Conservation (phyloP, 192 early-diverging fungal genomes). For the Blastocladiella britannica region DNA sequence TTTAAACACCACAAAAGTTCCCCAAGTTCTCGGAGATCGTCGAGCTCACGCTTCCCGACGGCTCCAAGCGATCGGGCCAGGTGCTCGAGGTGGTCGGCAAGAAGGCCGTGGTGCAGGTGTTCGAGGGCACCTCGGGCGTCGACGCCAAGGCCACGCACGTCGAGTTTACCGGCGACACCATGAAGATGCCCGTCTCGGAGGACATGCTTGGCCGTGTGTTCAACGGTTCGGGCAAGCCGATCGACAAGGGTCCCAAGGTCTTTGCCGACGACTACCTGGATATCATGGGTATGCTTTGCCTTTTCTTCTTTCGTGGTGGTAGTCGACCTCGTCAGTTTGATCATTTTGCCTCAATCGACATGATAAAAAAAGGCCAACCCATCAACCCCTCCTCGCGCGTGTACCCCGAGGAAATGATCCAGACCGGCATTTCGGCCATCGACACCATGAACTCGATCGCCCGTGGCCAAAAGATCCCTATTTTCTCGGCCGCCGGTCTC, state of each 20-base stretch:
- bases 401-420: slow-evolving; percentile 99
- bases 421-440: slow-evolving; percentile 96
- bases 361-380: slow-evolving; percentile 67
- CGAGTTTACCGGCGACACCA: slow-evolving; percentile 85
- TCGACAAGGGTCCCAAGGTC: slow-evolving; percentile 97
- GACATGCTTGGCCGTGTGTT: slow-evolving; percentile 98
- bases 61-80: slow-evolving; percentile 81
- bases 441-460: slow-evolving; percentile 99
- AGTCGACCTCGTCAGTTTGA: too few species aligned
- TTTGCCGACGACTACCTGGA: slow-evolving; percentile 98
- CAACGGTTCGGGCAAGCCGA: slow-evolving; percentile 97
- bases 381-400: slow-evolving; percentile 99
- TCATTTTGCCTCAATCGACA: too few species aligned
- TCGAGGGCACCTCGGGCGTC: slow-evolving; percentile 90
- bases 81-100: slow-evolving; percentile 95
- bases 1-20: slow-evolving; percentile 32
- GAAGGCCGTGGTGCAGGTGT: slow-evolving; percentile 89
- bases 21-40: slow-evolving; percentile 97
- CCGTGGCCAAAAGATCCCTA: slow-evolving; percentile 99
- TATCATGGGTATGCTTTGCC: slow-evolving; percentile 44
- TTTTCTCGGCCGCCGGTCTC: slow-evolving; percentile 94
- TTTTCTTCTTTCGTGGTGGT: not conserved
- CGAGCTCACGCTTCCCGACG: slow-evolving; percentile 88
- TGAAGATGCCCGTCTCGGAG: slow-evolving; percentile 93
- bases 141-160: slow-evolving; percentile 90